Conservation (phyloP, 768 basidiomycete genomes). For the Pulveroboletus ravenelii region DNA sequence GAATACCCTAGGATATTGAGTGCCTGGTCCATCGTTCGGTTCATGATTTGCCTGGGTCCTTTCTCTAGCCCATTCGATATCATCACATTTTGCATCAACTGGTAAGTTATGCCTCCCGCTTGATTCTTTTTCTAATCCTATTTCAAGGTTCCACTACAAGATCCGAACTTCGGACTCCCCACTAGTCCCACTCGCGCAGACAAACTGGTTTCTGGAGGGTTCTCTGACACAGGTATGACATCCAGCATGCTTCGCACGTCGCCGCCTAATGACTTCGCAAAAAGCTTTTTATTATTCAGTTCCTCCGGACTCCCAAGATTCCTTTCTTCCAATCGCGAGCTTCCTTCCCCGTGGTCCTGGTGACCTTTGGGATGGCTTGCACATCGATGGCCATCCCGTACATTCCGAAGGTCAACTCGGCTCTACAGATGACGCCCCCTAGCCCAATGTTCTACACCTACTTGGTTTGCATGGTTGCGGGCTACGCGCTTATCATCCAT, state of each 20-base stretch:
- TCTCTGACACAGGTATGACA: conserved; percentile 32
- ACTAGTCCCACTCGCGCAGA: conserved; percentile 31
- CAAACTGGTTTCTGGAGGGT: conserved; percentile 35
- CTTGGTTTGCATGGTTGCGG: conserved; percentile 16
- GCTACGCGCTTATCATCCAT: conserved; percentile 26
- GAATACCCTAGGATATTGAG: conserved; percentile 28
- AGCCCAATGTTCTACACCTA: conserved; percentile 28
- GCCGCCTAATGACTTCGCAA: neutral
- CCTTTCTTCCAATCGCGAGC: conserved; percentile 32
- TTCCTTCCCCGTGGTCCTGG: conserved; percentile 22
- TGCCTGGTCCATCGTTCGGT: conserved; percentile 33
- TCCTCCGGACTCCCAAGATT: conserved; percentile 29
- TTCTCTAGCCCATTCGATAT: conserved; percentile 36
- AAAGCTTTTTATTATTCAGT: conserved; percentile 32
- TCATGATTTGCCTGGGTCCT: conserved; percentile 34
- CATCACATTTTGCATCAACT: conserved; percentile 29
- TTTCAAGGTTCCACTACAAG: conserved; percentile 28
- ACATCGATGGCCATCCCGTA: conserved; percentile 32
- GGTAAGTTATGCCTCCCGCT: conserved; percentile 13
- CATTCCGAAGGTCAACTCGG: conserved; percentile 29
- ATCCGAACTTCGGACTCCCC: conserved; percentile 27
- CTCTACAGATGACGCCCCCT: conserved; percentile 26
- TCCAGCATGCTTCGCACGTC: neutral
- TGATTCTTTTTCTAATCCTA: neutral
- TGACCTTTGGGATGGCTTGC: conserved; percentile 31